These are phyloP conservation scores for Inga leiocalycina DNA, from an alignment of 306 rosid species.

Conservation along the genomic window DNA sequence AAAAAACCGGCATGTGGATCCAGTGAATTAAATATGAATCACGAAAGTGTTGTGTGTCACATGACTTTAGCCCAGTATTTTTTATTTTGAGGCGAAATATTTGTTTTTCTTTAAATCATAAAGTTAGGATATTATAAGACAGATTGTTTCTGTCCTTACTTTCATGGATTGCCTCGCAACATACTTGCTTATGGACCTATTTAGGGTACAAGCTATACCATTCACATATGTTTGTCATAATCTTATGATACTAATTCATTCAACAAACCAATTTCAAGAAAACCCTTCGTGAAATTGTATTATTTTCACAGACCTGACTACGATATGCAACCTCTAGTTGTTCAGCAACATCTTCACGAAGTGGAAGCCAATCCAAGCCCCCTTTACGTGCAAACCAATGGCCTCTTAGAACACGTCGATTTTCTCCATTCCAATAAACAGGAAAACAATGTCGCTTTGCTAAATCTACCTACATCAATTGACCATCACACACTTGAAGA, in stretches of 20 bases:
- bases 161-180: neutral
- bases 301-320: slow-evolving; percentile 55
- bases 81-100: neutral
- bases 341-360: slow-evolving; percentile 94
- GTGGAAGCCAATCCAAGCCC: slow-evolving; percentile 94
- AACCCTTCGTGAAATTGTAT: slow-evolving; percentile 12
- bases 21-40: neutral
- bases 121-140: neutral
- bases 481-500: slow-evolving; percentile 31
- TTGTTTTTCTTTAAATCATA: neutral
- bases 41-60: neutral
- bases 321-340: slow-evolving; percentile 88
- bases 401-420: slow-evolving; percentile 93
- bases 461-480: slow-evolving; percentile 78
- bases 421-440: slow-evolving; percentile 98
- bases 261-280: slow-evolving; percentile 21
- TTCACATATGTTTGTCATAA: slow-evolving; percentile 7
- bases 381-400: slow-evolving; percentile 99
- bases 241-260: slow-evolving; percentile 10
- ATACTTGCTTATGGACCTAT: neutral
- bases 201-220: neutral
- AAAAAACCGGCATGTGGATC: neutral
- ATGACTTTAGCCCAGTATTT: neutral
- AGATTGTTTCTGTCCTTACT: neutral
- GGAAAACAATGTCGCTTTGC: slow-evolving; percentile 81